These are phyloP conservation scores for Gremmenia infestans DNA, from an alignment of 2,329 filamentous ascomycete genomes.

Conservation along the genomic window DNA sequence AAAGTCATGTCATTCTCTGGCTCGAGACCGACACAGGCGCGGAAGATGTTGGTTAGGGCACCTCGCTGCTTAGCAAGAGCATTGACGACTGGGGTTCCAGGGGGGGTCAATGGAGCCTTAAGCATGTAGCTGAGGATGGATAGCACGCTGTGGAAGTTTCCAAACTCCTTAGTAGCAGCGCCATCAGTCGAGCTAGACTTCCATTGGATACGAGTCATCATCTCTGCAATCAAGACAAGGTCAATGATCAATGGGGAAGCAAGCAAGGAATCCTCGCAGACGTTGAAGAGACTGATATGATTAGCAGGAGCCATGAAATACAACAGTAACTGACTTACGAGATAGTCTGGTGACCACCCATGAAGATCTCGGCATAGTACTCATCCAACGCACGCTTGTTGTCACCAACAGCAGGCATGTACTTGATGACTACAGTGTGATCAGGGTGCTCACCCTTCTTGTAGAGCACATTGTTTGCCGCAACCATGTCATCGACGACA, in stretches of 20 bases:
- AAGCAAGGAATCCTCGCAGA: constrained; percentile 96
- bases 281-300: constrained; percentile 76
- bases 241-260: constrained; percentile 97
- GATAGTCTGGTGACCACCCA: constrained; percentile 97
- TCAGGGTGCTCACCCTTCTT: constrained; percentile 90
- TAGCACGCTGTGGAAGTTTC: constrained; percentile 93
- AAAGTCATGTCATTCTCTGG: constrained; percentile 98
- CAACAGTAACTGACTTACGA: constrained; percentile 47
- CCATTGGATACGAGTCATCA: constrained; percentile 99
- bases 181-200: constrained; percentile 54
- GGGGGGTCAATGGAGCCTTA: constrained; percentile 87
- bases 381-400: constrained; percentile 98
- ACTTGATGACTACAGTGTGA: constrained; percentile 99
- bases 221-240: constrained; percentile 84
- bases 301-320: constrained; percentile 11
- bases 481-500: constrained; percentile 99
- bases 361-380: constrained; percentile 99
- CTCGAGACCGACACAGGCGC: constrained; percentile 91
- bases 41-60: constrained; percentile 96
- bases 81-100: constrained; percentile 93
- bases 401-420: constrained; percentile 98
- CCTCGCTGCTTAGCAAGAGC: constrained; percentile 92
- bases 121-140: constrained; percentile 99
- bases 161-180: constrained; percentile 61
- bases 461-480: constrained; percentile 89